Percentiles rank a stretch among this genome's conserved stretches.
These are phyloP conservation scores for Melastoma candidum DNA, from an alignment of 441 rosid genomes.

Conservation along the genomic window DNA sequence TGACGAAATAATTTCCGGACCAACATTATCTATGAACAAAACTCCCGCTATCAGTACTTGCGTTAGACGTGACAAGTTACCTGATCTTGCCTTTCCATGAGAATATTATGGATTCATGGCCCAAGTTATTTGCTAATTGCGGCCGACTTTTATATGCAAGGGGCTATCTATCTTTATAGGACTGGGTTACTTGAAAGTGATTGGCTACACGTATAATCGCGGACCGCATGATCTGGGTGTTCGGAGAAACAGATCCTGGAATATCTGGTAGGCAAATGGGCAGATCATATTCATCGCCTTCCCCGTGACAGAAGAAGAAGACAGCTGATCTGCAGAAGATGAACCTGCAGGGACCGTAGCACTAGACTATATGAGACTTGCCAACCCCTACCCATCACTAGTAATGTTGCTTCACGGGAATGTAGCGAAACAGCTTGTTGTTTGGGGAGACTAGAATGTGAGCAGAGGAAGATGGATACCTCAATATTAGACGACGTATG, in stretches of 20 bases:
- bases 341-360: slow-evolving; percentile 41
- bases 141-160: neutral
- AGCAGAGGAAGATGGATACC: slow-evolving; percentile 28
- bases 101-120: no score
- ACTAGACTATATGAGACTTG: neutral
- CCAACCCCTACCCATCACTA: slow-evolving; percentile 1
- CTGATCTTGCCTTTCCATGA: neutral
- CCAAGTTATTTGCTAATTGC: neutral
- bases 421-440: neutral
- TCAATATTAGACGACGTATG: slow-evolving; percentile 75
- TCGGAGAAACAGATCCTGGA: slow-evolving; percentile 49
- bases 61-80: neutral
- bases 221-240: slow-evolving; percentile 37
- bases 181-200: slow-evolving; percentile 45
- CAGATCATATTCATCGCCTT: slow-evolving; percentile 36
- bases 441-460: neutral
- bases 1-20: no score
- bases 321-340: slow-evolving; percentile 71
- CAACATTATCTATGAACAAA: neutral
- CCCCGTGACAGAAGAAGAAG: slow-evolving; percentile 32
- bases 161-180: slow-evolving; percentile 22
- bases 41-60: neutral
- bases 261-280: slow-evolving; percentile 80
- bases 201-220: slow-evolving; percentile 43
- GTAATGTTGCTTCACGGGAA: neutral